phyloP scores from a whole-genome alignment of 257 asterid species.

The Solanum chiquidenum region DNA sequence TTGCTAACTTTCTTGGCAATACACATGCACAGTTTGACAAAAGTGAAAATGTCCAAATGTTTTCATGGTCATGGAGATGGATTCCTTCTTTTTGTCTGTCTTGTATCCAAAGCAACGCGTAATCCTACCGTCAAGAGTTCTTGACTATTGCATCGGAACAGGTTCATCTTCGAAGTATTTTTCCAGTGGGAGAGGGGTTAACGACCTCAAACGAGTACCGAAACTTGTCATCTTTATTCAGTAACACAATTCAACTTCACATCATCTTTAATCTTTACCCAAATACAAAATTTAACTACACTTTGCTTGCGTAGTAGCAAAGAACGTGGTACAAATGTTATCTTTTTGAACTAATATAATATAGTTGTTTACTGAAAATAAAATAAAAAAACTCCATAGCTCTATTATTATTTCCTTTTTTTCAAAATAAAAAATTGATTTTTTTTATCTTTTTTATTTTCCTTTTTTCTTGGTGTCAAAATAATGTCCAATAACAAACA shows the following conservation, averaged over 20 bases:
- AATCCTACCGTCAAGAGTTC: not conserved
- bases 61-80: not conserved
- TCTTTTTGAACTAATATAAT: not conserved
- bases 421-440: fast-evolving
- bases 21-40: not conserved
- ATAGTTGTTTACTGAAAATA: not conserved
- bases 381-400: not conserved
- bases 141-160: not conserved
- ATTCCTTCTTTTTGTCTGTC: not conserved
- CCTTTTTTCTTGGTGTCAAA: not conserved
- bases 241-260: too few species aligned
- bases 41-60: not conserved
- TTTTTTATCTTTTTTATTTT: not conserved
- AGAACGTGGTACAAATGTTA: not conserved
- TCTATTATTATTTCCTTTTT: too few species aligned
- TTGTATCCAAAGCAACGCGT: not conserved
- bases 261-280: not conserved
- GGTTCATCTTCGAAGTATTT: not conserved
- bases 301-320: not conserved
- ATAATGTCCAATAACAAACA: not conserved
- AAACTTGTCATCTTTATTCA: too few species aligned
- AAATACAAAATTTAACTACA: not conserved
- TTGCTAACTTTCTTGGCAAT: not conserved
- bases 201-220: not conserved
- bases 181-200: not conserved